phyloP scores from a whole-genome alignment of 495 filamentous ascomycete species.

The Lasiosphaeria ovina region DNA sequence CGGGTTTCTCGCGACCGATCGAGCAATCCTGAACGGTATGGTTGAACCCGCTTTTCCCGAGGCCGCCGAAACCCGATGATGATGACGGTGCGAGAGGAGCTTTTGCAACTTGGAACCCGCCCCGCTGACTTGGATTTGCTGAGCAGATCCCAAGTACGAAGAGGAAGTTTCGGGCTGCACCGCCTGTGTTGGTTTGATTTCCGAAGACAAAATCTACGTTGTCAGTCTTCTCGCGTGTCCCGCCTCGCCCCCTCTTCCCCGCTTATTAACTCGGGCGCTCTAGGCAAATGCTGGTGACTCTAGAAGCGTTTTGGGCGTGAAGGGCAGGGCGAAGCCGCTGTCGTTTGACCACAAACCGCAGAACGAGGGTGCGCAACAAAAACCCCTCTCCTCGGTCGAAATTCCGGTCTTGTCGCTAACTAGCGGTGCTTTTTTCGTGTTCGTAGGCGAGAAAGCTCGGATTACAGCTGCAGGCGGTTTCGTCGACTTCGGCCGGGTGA shows the following conservation, averaged over 20 bases:
- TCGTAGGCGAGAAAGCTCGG: constrained; percentile 85
- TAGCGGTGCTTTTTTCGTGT: constrained; percentile 11
- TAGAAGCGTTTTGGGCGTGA: constrained; percentile 87
- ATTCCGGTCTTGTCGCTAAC: constrained; percentile 16
- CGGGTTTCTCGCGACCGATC: constrained; percentile 92
- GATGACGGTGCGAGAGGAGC: not conserved
- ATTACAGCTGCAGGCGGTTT: constrained; percentile 96
- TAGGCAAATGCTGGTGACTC: constrained; percentile 98
- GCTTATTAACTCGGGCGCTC: constrained; percentile 10
- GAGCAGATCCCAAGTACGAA: constrained; percentile 86
- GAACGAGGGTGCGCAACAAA: constrained; percentile 71
- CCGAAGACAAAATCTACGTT: constrained; percentile 88
- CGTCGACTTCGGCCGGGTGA: constrained; percentile 97
- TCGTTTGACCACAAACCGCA: constrained; percentile 99
- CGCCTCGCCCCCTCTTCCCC: constrained; percentile 10
- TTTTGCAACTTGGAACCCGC: not conserved
- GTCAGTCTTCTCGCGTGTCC: constrained; percentile 46
- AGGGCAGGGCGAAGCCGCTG: constrained; percentile 92
- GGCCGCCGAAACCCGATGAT: not conserved
- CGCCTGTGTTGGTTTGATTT: constrained; percentile 84
- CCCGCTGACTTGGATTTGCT: constrained; percentile 23
- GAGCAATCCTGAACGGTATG: constrained; percentile 91
- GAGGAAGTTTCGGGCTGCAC: constrained; percentile 98
- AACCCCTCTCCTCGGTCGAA: not conserved
- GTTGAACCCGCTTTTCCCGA: constrained; percentile 8